Evolutionary conservation across 441 rosid genomes (phyloP).

Genomic region (Euphorbia schlechtendalii): DNA sequence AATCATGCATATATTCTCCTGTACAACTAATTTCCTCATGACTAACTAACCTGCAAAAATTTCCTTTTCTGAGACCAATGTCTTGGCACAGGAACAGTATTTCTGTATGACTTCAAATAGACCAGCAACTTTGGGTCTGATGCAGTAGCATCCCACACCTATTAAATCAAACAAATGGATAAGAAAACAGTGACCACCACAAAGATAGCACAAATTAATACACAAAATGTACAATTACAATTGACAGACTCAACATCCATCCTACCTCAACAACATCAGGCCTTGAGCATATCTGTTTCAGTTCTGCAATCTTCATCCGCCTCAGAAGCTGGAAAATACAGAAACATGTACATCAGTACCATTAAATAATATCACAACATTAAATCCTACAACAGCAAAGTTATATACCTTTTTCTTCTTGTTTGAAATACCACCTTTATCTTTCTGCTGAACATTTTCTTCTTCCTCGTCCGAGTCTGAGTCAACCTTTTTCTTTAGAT

Average conservation of each 20-base stretch:
- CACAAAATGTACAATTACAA: background rate
- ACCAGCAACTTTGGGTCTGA: slow-evolving; percentile 96
- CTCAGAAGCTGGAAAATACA: slow-evolving; percentile 56
- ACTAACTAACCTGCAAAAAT: slow-evolving; percentile 86
- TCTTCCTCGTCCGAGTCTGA: slow-evolving; percentile 78
- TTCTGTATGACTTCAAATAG: slow-evolving; percentile 83
- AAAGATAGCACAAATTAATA: background rate
- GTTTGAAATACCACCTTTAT: slow-evolving; percentile 72
- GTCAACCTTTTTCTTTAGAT: slow-evolving; percentile 50
- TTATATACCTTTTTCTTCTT: slow-evolving; percentile 86
- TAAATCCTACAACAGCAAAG: background rate
- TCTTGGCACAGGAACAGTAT: slow-evolving; percentile 95
- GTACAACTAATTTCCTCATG: slow-evolving; percentile 18
- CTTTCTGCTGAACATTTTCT: slow-evolving; percentile 56
- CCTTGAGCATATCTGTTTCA: slow-evolving; percentile 85
- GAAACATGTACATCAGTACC: slow-evolving; percentile 1
- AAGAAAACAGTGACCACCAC: background rate
- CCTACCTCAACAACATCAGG: slow-evolving; percentile 99
- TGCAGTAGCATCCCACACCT: slow-evolving; percentile 99
- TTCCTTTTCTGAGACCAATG: slow-evolving; percentile 99
- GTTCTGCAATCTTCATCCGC: slow-evolving; percentile 93
- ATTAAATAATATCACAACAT: background rate
- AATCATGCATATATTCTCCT: slow-evolving; percentile 36
- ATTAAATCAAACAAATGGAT: slow-evolving; percentile 16
- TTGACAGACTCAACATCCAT: background rate